Base-by-base conservation (phyloP, 2,329 filamentous ascomycete species). In the Xylaria arbuscula region DNA sequence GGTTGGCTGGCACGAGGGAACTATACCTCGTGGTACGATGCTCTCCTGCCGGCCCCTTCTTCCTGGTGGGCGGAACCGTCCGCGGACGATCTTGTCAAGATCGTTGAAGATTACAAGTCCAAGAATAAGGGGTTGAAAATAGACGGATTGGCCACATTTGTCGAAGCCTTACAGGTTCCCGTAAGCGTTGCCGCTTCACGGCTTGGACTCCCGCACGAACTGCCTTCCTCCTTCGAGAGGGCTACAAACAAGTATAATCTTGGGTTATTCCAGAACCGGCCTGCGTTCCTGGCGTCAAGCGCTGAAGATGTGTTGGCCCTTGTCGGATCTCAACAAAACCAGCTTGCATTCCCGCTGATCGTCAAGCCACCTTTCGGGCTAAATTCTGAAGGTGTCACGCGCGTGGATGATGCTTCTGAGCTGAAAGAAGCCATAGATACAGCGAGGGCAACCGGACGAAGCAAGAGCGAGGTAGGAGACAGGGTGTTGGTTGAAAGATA, bases 231-330 rank as follows among this genome's bases (percentile, higher is more conserved):
- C 28, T 76, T 73, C 58, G 72, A 72, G 45, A 68, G 66, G 13
- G 76, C 76, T n/a, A 76, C 72, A 13, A 74, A 77, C 48, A 76
- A 77, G 68, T 73, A 76, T 40, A 67, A 60, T 38, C 67, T 75
- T 10, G 75, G 71, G 2, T 32, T 69, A 1, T 73, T 70, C 64
- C 72, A 74, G 59, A 73, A 73, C 11, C 67, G 72, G 10, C 62
- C 66, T 32, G 68, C 72, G 2, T 72, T 73, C 51, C 56, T 67
- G 47, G 73, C 68, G 1, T 71, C 72, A 5, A 73, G 62, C 15
- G 66, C 73, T 13, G 68, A 72, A 19, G 75, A 75, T 28, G 73
- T 74, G 1, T 9, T 73, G 11, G 40, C 55, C 1, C 71, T 73
- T 32, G 60, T 68, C 15, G 13, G 40, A 7, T 38, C 56, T 8